A percentile compares a stretch with the other conserved stretches of the same genome.
These are phyloP conservation scores for Brassica hybrid DNA, from an alignment of 441 rosid species.

Conservation along the genomic window DNA sequence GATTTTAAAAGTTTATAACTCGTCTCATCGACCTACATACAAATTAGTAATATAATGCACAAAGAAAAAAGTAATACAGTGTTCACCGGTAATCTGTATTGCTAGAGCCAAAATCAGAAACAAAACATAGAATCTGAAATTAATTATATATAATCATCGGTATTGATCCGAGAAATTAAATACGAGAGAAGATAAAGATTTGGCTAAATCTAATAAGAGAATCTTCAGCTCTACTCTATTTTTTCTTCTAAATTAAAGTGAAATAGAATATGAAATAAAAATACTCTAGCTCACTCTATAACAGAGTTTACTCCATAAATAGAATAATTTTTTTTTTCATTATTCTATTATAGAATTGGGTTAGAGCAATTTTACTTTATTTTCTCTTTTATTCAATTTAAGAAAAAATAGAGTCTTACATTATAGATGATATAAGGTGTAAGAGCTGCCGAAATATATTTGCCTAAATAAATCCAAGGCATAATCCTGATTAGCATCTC, in stretches of 20 bases:
- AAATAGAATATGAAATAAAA: too few species aligned
- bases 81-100: not conserved
- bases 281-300: too few species aligned
- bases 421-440: too few species aligned
- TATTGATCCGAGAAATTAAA: not conserved
- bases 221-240: too few species aligned
- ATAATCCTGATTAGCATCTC: slow-evolving; percentile 35
- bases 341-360: too few species aligned
- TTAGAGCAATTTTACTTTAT: too few species aligned
- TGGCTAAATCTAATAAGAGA: slow-evolving; percentile 8
- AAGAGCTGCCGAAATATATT: slow-evolving; percentile 34
- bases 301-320: too few species aligned
- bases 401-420: too few species aligned
- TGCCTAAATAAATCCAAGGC: slow-evolving; percentile 38
- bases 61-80: not conserved
- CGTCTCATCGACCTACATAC: not conserved
- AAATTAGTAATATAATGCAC: not conserved
- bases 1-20: not conserved
- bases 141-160: not conserved
- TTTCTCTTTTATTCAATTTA: too few species aligned
- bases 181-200: not conserved
- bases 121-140: not conserved
- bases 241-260: too few species aligned
- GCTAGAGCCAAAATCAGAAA: not conserved
- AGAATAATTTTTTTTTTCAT: too few species aligned